phyloP scores from a whole-genome alignment of 345 rosid genomes.

The Cardamine resedifolia region DNA sequence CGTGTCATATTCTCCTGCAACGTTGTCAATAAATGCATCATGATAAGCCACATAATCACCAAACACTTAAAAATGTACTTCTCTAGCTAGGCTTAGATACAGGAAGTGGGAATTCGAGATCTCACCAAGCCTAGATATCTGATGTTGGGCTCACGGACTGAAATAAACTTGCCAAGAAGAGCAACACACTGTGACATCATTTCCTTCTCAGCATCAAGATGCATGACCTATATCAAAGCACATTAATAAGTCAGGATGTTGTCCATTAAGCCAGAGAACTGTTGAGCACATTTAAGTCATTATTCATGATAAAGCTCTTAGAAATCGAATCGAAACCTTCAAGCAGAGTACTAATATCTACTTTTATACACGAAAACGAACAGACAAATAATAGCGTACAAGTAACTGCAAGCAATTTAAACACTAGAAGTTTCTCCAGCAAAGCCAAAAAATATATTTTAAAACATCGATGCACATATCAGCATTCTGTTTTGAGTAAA shows the following conservation, averaged over 20 bases:
- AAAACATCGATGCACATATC: constrained; percentile 4
- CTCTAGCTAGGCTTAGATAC: no score
- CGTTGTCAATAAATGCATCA: constrained; percentile 18
- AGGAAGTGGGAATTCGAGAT: constrained; percentile 27
- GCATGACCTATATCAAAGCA: constrained; percentile 72
- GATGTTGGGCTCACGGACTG: constrained; percentile 99
- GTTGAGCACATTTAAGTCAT: constrained; percentile 4
- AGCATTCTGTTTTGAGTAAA: constrained; percentile 5
- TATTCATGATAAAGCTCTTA: constrained; percentile 13
- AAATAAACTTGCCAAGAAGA: constrained; percentile 96
- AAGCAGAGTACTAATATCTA: background rate
- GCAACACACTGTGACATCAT: constrained; percentile 99
- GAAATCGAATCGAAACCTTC: no score
- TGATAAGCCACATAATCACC: constrained; percentile 10
- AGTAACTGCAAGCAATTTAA: constrained; percentile 3
- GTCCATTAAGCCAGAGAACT: no score
- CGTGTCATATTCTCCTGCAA: constrained; percentile 98
- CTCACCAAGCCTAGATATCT: constrained; percentile 99
- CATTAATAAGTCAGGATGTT: constrained; percentile 25
- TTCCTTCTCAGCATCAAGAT: constrained; percentile 99
- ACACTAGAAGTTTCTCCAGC: constrained; percentile 10
- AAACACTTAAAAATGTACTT: constrained; percentile 2
- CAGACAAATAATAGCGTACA: background rate
- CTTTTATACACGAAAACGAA: background rate
- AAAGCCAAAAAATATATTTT: background rate